Base-by-base conservation (phyloP, 176 grass and related monocot species). In the Musa itinerans region DNA sequence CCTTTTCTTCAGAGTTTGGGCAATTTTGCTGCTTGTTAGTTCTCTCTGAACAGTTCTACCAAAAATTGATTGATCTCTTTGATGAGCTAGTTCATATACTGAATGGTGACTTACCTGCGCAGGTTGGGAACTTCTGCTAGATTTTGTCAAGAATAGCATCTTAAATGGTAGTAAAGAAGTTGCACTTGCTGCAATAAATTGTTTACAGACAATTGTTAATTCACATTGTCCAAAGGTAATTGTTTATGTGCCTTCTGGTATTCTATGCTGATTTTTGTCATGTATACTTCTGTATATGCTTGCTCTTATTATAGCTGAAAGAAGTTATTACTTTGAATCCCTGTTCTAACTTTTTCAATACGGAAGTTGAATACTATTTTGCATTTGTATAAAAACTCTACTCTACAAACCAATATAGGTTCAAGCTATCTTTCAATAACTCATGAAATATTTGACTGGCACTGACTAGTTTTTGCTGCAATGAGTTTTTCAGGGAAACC, bases 161-260 rank as follows among this genome's bases (percentile, higher is more conserved):
- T 73, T 98, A 78, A 85, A 85, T 84, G 94, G 90, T 52, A 98
- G 94, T 84, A 98, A 98, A 83, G 94, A 98, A 87, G 86, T 98
- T 80, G 94, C 90, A 85, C 82, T 98, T 78, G 90, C 90, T 91
- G 94, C 94, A 76, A 89, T 91, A 89, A 89, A 81, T 83, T 97
- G 94, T 72, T 87, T 97, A 83, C 94, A 97, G 79, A 93, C 86
- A 6, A 82, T 91, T 80, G 82, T 98, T 85, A 83, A 75, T 79
- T 90, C 90, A 63, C 89, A 98, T 78, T 93, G 88, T 75, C 84
- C 90, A 69, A 98, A 98, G 94, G 94, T 98, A 87, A 61, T 53
- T 23, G n/a, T 74, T 0, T 23, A 10, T 51, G 7, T 76, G 27
- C 34, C 74, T 10, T 20, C 19, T 17, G 9, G 15, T 69, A 62